Conservation (phyloP, 169 alveolate genomes). For the Plasmodium knowlesi region DNA sequence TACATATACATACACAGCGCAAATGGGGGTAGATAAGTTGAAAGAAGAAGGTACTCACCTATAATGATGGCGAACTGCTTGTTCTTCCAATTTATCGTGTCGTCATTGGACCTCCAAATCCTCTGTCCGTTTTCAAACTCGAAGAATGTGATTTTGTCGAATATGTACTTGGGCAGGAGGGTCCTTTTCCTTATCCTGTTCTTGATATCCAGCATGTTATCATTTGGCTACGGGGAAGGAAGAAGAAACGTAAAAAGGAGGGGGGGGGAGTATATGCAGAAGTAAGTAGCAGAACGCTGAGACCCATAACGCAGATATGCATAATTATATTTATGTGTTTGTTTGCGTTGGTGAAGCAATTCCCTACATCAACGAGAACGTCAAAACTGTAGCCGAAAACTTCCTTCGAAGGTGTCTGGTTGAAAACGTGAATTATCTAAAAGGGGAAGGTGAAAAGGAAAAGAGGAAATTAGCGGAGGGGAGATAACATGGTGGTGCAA, state of each 20-base stretch:
- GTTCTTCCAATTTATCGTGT: slow-evolving; percentile 69
- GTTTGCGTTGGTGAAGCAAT: not conserved
- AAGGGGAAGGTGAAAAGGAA: not conserved
- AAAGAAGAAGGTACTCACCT: slow-evolving; percentile 16
- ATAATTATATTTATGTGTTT: not conserved
- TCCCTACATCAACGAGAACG: slow-evolving; percentile 67
- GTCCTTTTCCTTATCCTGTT: slow-evolving; percentile 65
- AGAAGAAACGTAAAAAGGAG: not conserved
- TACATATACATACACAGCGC: not conserved
- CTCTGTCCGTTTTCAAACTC: slow-evolving; percentile 76
- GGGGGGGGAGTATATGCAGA: not conserved
- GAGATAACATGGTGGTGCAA: not conserved
- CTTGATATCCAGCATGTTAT: slow-evolving; percentile 62
- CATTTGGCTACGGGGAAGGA: slow-evolving; percentile 46
- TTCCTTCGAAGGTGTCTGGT: slow-evolving; percentile 73
- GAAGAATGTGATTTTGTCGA: slow-evolving; percentile 70
- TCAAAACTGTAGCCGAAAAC: slow-evolving; percentile 72
- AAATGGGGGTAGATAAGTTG: not conserved
- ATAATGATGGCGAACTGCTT: slow-evolving; percentile 54
- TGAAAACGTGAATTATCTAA: slow-evolving; percentile 71
- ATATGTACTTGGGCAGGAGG: slow-evolving; percentile 57
- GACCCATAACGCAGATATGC: not conserved
- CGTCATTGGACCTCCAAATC: slow-evolving; percentile 74
- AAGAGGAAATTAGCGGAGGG: not conserved
- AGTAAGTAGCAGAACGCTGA: not conserved